Conservation (phyloP, 2,329 filamentous ascomycete species). For the Rosellinia necatrix region DNA sequence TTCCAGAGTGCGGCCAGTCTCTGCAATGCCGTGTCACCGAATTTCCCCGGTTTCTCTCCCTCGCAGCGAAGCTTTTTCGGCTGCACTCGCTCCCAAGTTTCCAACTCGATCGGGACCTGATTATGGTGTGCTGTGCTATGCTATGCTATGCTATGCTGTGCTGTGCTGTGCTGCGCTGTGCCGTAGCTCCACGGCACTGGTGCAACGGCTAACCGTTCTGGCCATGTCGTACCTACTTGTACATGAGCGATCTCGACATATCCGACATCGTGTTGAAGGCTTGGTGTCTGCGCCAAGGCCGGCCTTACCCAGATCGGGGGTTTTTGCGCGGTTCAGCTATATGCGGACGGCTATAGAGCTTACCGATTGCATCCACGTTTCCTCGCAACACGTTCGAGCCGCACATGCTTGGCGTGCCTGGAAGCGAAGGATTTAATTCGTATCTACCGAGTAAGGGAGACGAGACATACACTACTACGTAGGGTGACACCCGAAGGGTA, state of each 20-base stretch:
- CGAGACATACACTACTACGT: too few species aligned
- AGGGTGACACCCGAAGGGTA: constrained; percentile 13
- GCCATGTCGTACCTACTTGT: neutral
- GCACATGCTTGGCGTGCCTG: constrained; percentile 20
- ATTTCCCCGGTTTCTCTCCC: constrained; percentile 1
- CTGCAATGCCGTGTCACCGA: constrained; percentile 11
- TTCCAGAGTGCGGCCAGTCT: constrained; percentile 1
- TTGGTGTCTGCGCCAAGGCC: neutral
- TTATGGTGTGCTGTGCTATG: neutral
- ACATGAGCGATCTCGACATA: neutral
- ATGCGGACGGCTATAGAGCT: constrained; percentile 10
- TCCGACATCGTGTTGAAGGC: neutral
- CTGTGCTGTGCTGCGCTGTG: neutral
- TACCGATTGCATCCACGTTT: constrained; percentile 7
- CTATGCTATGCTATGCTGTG: neutral
- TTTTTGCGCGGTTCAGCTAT: neutral
- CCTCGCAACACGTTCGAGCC: constrained; percentile 14
- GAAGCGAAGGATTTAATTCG: constrained; percentile 18
- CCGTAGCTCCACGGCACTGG: too few species aligned
- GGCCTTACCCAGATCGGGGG: neutral
- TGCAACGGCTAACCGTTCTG: neutral
- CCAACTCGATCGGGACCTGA: neutral
- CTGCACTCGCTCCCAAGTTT: neutral
- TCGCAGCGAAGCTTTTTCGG: constrained; percentile 9
- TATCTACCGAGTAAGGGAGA: constrained; percentile 11